Conservation (phyloP, 2,329 filamentous ascomycete genomes). For the Fusarium zealandicum region DNA sequence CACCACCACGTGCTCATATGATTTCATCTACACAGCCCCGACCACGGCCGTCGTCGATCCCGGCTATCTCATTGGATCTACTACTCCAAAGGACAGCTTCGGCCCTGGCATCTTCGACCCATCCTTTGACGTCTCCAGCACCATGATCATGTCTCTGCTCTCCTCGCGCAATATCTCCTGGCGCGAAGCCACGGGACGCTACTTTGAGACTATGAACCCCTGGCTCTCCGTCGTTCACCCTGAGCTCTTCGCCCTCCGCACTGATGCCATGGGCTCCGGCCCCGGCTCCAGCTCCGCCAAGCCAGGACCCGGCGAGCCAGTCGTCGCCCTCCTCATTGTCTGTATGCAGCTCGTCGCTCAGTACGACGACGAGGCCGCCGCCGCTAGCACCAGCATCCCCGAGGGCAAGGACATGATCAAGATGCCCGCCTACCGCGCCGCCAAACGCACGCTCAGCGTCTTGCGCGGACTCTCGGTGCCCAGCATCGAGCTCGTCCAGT, state of each 20-base stretch:
- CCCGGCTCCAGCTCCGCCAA: conserved; percentile 14
- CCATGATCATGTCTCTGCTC: conserved; percentile 51
- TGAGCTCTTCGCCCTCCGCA: conserved; percentile 47
- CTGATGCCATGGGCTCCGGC: conserved; percentile 20
- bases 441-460: conserved; percentile 49
- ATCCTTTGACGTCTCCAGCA: conserved; percentile 46
- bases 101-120: conserved; percentile 43
- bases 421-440: conserved; percentile 48
- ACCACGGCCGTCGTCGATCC: conserved; percentile 45
- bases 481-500: conserved; percentile 51
- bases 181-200: conserved; percentile 48
- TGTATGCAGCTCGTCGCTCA: conserved; percentile 53
- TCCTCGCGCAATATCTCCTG: conserved; percentile 47
- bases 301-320: conserved; percentile 35
- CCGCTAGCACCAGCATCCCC: conserved; percentile 35
- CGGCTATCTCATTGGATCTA: conserved; percentile 38
- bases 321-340: conserved; percentile 50
- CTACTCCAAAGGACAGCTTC: conserved; percentile 35
- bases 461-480: conserved; percentile 47
- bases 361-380: conserved; percentile 48
- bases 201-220: conserved; percentile 52
- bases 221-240: conserved; percentile 54
- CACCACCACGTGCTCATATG: conserved; percentile 46
- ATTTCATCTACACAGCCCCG: conserved; percentile 48
- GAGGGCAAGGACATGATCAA: conserved; percentile 51